Base-by-base conservation (phyloP, 768 basidiomycete species). In the Hygrocybe coccinea region DNA sequence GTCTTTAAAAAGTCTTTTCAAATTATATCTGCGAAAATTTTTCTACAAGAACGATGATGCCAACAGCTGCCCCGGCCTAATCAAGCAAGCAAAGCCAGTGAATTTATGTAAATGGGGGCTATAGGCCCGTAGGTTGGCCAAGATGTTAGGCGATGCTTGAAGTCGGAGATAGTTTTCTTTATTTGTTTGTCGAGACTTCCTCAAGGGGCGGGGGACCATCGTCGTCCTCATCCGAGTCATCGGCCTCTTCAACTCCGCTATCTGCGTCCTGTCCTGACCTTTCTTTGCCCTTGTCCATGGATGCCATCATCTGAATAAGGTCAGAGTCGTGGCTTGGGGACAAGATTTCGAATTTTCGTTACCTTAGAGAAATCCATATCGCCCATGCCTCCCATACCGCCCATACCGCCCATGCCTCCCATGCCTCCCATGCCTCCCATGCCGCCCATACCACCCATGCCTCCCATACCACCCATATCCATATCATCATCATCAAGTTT, bases 161-260 rank as follows among this genome's bases (percentile, higher is more conserved):
- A n/a, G n/a, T n/a, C n/a, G n/a, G n/a, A n/a, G n/a, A n/a, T n/a
- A n/a, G n/a, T n/a, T 15, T 15, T 21, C 2, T 46, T 46, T 22
- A 46, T 21, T 21, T 25, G 50, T 48, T 56, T 33, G 57, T 50
- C 56, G 19, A 34, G 22, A 8, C 62, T 56, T 61, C 60, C 57
- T 50, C 24, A 38, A 45, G 25, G n/a, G 55, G 87, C 50, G 90
- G 90, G 54, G 88, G 89, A 50, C 83, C 87, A 39, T 85, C 87
- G 48, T 83, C 84, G 54, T 80, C 81, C 39, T 77, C 75, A 11
- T 76, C 80, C 19, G 70, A 75, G 21, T 64, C 78, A 17, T 68
- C 75, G 21, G 59, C 74, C 4, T 49, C 54, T 11, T 24, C 34
- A 45, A 33, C 37, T 12, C 44, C 54, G 39, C 39, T 52, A 56